Conservation (phyloP, 2,329 filamentous ascomycete genomes). For the Colletotrichum sublineola region DNA sequence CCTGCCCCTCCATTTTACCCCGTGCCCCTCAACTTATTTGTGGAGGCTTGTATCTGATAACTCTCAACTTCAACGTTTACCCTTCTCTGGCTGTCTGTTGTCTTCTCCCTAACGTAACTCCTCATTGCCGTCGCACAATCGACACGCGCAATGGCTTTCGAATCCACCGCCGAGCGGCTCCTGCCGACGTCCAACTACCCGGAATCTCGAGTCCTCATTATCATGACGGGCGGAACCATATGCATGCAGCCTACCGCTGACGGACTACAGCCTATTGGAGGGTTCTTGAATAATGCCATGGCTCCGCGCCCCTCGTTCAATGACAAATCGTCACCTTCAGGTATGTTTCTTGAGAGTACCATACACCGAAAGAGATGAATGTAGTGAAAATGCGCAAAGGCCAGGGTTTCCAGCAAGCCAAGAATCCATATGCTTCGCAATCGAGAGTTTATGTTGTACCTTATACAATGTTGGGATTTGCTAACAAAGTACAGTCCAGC, state of each 20-base stretch:
- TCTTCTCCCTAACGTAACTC: not conserved
- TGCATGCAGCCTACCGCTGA: constrained; percentile 89
- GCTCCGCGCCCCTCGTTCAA: constrained; percentile 88
- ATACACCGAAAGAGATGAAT: not conserved
- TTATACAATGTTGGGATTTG: not conserved
- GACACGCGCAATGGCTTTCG: constrained; percentile 27
- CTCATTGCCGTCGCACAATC: not conserved
- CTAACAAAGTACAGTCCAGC: constrained; percentile 55
- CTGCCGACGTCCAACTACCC: constrained; percentile 57
- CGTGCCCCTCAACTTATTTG: constrained; percentile 39
- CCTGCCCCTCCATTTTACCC: constrained; percentile 37
- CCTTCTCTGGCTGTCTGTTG: not conserved
- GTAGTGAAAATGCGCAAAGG: not conserved
- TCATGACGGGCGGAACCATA: constrained; percentile 91
- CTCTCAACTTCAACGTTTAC: constrained; percentile 10
- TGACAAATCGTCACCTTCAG: constrained; percentile 72
- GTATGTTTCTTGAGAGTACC: constrained; percentile 47
- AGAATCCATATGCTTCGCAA: not conserved
- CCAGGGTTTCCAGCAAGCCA: constrained; percentile 7
- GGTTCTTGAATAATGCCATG: constrained; percentile 87
- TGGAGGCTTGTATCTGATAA: constrained; percentile 32
- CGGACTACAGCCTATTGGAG: constrained; percentile 83
- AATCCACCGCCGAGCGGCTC: constrained; percentile 30
- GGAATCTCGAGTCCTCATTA: constrained; percentile 86
- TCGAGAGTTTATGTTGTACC: not conserved